These are phyloP conservation scores for Proteromonas lacertae DNA, from an alignment of 352 stramenopile species.

Conservation along the genomic window DNA sequence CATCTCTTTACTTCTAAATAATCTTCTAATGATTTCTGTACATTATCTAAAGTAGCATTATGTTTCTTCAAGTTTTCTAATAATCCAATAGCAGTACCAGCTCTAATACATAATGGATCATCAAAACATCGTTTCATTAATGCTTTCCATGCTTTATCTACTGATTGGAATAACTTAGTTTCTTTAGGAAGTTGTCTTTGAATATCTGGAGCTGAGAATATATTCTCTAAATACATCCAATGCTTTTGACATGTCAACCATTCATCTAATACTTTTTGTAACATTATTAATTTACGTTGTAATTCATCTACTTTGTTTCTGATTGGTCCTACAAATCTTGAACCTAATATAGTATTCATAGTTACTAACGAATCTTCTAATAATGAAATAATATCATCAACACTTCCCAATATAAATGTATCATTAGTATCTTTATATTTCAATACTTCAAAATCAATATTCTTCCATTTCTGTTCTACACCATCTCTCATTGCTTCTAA, in stretches of 20 bases:
- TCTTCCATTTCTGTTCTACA: conserved; percentile 43
- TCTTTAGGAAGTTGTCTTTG: conserved; percentile 42
- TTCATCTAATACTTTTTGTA: conserved; percentile 43
- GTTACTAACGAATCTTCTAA: conserved; percentile 63
- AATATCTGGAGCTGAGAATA: conserved; percentile 55
- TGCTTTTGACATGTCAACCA: conserved; percentile 61
- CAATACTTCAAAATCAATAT: conserved; percentile 54
- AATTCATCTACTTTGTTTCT: conserved; percentile 44
- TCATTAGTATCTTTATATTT: conserved; percentile 62
- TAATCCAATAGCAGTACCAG: conserved; percentile 12
- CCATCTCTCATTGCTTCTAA: conserved; percentile 64
- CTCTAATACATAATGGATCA: conserved; percentile 35
- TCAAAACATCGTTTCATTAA: conserved; percentile 52
- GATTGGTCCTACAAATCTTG: conserved; percentile 45
- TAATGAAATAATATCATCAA: conserved; percentile 45
- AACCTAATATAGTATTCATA: conserved; percentile 57
- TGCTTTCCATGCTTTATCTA: conserved; percentile 47
- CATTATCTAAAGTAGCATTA: conserved; percentile 20
- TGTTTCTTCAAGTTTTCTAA: conserved; percentile 12
- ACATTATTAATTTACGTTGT: conserved; percentile 15
- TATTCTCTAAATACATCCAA: conserved; percentile 73
- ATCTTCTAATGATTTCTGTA: conserved; percentile 22
- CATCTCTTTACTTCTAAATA: conserved; percentile 24
- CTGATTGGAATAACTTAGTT: conserved; percentile 46
- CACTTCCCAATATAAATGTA: conserved; percentile 48